Percentiles rank a stretch among this genome's conserved stretches.
Evolutionary conservation across 371 early-diverging fungal species (phyloP).

Genomic region (Mortierella sp.): DNA sequence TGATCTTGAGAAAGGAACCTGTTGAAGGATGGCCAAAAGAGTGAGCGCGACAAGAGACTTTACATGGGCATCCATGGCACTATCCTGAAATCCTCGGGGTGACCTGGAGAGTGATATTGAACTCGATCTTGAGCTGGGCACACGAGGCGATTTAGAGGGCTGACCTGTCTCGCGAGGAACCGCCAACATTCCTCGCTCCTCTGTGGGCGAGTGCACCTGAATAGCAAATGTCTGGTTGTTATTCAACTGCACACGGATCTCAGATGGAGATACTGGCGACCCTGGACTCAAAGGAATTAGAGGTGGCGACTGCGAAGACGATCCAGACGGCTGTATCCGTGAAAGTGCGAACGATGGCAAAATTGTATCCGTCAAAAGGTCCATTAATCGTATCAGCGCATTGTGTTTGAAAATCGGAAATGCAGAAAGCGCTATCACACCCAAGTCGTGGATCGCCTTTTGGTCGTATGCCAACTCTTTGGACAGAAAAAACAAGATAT

Average conservation of each 20-base stretch:
- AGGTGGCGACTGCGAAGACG: conserved; percentile 9
- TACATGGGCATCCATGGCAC: conserved; percentile 29
- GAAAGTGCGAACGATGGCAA: conserved; percentile 44
- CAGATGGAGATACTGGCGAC: conserved; percentile 36
- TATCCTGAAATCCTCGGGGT: conserved; percentile 21
- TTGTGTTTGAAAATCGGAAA: conserved; percentile 45
- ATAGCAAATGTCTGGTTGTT: conserved; percentile 53
- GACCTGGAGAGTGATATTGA: conserved; percentile 21
- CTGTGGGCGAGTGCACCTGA: conserved; percentile 51
- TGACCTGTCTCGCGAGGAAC: conserved; percentile 24
- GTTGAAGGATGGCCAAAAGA: conserved; percentile 31
- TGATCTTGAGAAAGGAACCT: conserved; percentile 32
- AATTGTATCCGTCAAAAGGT: conserved; percentile 36
- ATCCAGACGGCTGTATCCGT: conserved; percentile 14
- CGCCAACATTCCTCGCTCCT: conserved; percentile 36
- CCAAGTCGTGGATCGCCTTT: conserved; percentile 47
- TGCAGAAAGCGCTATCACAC: conserved; percentile 42
- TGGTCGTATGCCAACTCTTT: conserved; percentile 37
- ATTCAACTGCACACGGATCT: conserved; percentile 48
- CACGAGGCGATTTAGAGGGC: conserved; percentile 14
- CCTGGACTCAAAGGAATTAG: background rate
- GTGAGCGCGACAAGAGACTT: conserved; percentile 39
- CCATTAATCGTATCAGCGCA: conserved; percentile 32
- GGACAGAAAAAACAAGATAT: conserved; percentile 50
- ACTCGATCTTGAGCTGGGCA: conserved; percentile 25